Conservation (phyloP, 1,284 basidiomycete genomes). For the Boletus austroedulis region DNA sequence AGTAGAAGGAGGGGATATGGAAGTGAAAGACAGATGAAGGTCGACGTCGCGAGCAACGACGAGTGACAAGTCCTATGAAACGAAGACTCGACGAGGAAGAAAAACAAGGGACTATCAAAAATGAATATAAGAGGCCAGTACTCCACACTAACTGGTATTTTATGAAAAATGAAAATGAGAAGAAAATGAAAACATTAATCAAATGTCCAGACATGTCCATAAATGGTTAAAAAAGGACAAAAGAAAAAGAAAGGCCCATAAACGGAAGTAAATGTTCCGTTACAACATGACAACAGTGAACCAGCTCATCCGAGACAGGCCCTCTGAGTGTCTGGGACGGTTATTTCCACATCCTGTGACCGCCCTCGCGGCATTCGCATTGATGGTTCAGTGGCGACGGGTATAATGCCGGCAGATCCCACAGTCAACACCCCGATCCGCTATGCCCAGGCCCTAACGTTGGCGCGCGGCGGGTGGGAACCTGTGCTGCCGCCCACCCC, state of each 20-base stretch:
- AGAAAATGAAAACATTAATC: constrained; percentile 11
- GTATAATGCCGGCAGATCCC: constrained; percentile 22
- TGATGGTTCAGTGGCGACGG: constrained; percentile 12
- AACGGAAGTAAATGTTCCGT: constrained; percentile 11
- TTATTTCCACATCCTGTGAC: constrained; percentile 25
- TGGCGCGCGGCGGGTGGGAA: constrained; percentile 10
- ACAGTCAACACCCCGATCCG: constrained; percentile 8
- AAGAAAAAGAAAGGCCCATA: constrained; percentile 9
- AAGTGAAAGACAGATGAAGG: constrained; percentile 28
- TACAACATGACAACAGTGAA: constrained; percentile 22
- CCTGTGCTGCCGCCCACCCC: not conserved
- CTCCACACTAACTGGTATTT: constrained; percentile 16
- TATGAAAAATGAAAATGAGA: constrained; percentile 18
- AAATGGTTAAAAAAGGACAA: constrained; percentile 5
- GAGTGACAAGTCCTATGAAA: constrained; percentile 29
- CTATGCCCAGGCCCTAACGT: not conserved
- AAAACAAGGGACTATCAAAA: constrained; percentile 21
- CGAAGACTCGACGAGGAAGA: constrained; percentile 30
- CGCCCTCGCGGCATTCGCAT: constrained; percentile 13
- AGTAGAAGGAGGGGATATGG: constrained; percentile 35
- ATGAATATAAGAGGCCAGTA: constrained; percentile 33
- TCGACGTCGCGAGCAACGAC: constrained; percentile 33
- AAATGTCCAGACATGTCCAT: constrained; percentile 19
- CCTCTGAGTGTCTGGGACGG: constrained; percentile 21
- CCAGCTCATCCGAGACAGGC: constrained; percentile 32